phyloP scores from a whole-genome alignment of 345 rosid species.

The Eucalyptus sp. region DNA sequence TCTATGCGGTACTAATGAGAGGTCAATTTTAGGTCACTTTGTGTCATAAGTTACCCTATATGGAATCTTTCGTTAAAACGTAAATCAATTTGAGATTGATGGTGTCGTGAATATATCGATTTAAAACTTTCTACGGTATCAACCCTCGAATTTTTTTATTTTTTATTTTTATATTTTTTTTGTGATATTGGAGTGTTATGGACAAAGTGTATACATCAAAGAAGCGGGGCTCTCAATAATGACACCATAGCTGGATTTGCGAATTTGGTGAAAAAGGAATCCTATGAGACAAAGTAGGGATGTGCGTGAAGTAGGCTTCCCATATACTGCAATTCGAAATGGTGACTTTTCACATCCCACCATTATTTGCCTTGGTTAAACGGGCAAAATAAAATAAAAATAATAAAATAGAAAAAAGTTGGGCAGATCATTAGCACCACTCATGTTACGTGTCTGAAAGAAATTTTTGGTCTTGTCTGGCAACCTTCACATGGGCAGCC shows the following conservation, averaged over 20 bases:
- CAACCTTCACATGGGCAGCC: neutral
- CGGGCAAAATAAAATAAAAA: neutral
- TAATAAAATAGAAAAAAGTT: too few species aligned
- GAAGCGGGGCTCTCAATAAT: neutral
- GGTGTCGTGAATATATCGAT: accelerated
- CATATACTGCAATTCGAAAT: neutral
- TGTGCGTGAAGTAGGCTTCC: neutral
- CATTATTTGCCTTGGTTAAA: neutral
- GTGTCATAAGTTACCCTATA: accelerated
- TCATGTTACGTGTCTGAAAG: neutral
- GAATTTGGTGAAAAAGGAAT: neutral
- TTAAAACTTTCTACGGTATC: accelerated
- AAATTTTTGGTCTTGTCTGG: neutral
- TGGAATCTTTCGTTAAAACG: neutral
- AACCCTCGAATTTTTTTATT: too few species aligned
- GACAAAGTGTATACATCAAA: neutral
- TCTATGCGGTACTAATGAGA: neutral
- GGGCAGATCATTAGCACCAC: neutral
- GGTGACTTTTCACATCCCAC: neutral
- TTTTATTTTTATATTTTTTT: accelerated
- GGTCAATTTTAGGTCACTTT: neutral
- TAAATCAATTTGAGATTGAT: neutral
- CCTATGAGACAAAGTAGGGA: neutral
- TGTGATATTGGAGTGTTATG: neutral
- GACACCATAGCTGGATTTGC: neutral